Evolutionary conservation across 768 basidiomycete genomes (phyloP).

Genomic region (Leccinum barrowsii): DNA sequence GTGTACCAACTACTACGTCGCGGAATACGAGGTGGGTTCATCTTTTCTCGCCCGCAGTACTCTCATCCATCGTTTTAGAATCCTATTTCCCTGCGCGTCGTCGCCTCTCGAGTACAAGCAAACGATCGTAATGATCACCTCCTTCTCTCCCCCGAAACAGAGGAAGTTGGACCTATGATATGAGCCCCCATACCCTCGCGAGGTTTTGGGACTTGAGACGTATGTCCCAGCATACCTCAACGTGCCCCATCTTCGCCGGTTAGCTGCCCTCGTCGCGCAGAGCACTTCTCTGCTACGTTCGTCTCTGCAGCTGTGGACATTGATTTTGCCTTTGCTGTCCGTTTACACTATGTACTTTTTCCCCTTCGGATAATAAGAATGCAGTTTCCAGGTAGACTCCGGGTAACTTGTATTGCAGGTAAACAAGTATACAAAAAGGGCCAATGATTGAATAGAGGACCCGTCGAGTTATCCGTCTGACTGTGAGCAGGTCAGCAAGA

Average conservation of each 20-base stretch:
- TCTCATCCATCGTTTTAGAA: slow-evolving; percentile 47
- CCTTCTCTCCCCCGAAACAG: slow-evolving; percentile 91
- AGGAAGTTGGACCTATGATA: slow-evolving; percentile 88
- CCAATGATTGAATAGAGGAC: neutral
- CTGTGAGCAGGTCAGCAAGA: slow-evolving; percentile 15
- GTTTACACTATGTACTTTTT: slow-evolving; percentile 21
- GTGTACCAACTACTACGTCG: slow-evolving; percentile 98
- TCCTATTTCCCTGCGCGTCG: slow-evolving; percentile 93
- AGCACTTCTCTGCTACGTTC: neutral
- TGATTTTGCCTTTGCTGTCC: slow-evolving; percentile 8
- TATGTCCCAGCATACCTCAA: slow-evolving; percentile 92
- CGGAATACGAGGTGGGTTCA: slow-evolving; percentile 87
- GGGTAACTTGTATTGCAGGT: neutral
- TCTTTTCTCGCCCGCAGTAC: neutral
- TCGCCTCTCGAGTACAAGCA: slow-evolving; percentile 91
- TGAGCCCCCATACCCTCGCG: slow-evolving; percentile 89
- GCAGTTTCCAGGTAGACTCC: neutral
- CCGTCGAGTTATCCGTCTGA: neutral
- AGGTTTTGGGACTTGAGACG: slow-evolving; percentile 94
- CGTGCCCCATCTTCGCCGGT: slow-evolving; percentile 81
- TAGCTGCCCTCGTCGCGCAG: slow-evolving; percentile 83
- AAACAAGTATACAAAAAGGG: neutral
- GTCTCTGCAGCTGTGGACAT: neutral
- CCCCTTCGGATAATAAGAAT: slow-evolving; percentile 16
- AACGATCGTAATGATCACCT: slow-evolving; percentile 97